Evolutionary conservation across 2,329 filamentous ascomycete species (phyloP).

Genomic region (Teratosphaeria pseudoeucalypti): DNA sequence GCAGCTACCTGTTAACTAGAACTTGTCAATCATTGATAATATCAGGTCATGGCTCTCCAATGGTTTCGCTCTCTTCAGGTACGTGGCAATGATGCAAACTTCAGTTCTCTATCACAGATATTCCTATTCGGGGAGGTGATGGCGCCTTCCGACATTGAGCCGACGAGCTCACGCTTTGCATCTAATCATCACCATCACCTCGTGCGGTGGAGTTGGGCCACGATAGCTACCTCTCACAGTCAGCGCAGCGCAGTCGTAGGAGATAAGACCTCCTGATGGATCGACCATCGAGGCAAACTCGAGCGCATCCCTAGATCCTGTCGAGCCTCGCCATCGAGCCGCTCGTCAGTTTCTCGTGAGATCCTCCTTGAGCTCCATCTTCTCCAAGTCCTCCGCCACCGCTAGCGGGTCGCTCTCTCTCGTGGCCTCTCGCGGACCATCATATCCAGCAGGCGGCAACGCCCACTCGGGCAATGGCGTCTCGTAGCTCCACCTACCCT

Average conservation of each 20-base stretch:
- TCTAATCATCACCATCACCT: too few relatives aligned
- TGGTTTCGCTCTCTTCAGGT: too few relatives aligned
- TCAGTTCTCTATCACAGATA: too few relatives aligned
- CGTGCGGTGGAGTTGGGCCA: too few relatives aligned
- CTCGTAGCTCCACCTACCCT: constrained; percentile 76
- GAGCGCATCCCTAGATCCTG: not conserved
- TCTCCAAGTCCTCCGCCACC: not conserved
- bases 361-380: not conserved
- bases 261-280: not conserved
- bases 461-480: constrained; percentile 82
- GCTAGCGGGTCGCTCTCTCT: constrained; percentile 33
- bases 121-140: not conserved
- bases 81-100: too few relatives aligned
- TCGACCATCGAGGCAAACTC: not conserved
- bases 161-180: not conserved
- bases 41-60: too few relatives aligned
- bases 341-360: too few relatives aligned
- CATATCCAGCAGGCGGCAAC: constrained; percentile 61
- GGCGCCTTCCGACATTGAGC: not conserved
- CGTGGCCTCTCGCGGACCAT: constrained; percentile 52
- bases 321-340: too few relatives aligned
- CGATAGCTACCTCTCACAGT: too few relatives aligned
- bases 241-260: too few relatives aligned
- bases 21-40: too few relatives aligned
- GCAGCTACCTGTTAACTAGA: too few relatives aligned